Base-by-base conservation (phyloP, 768 basidiomycete genomes). In the Rhodocollybia butyracea region DNA sequence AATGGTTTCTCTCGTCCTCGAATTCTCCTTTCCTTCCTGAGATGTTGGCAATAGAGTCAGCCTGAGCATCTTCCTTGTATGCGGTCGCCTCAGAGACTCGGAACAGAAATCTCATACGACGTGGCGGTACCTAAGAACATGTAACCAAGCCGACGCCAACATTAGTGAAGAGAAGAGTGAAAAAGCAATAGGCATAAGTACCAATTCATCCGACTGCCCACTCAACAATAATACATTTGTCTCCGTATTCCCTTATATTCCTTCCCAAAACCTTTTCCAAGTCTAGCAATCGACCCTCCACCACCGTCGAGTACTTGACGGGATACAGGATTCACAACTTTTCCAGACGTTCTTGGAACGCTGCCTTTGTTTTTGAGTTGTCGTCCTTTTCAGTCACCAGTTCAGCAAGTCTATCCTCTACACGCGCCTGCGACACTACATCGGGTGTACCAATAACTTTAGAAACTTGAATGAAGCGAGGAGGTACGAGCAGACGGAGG, bases 401-500 rank as follows among this genome's bases (percentile, higher is more conserved):
- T 59, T 83, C 80, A 82, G 86, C 89, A 2, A 89, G 73, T 5
- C 34, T 31, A 15, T 80, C 80, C 24, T 76, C 75, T 89, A 95
- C 93, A 62, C 93, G 89, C 52, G 77, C 74, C 45, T 79, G 78
- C 17, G 88, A 89, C 1, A 95, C 85, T 5, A 94, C 76, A 57
- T 88, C 22, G 24, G 83, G 86, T 19, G 89, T 85, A 22, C 77
- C 64, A 0, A 78, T 76, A 32, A 91, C 77, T 65, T 86, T 84
- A 3, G 80, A 70, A 88, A 89, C 19, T 90, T 74, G 64, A 94
- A 77, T 2, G 86, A 87, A 0, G 80, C 76, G 31, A 94, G 78
- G 27, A 82, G 93, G 94, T 21, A 97, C 83, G 17, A 96, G 81
- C 46, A 77, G 74, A 1, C 81, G 88, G 22, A 98, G 80, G 36